Conservation (phyloP, 805 yeast genomes). For the Yamadazyma phyllophila region DNA sequence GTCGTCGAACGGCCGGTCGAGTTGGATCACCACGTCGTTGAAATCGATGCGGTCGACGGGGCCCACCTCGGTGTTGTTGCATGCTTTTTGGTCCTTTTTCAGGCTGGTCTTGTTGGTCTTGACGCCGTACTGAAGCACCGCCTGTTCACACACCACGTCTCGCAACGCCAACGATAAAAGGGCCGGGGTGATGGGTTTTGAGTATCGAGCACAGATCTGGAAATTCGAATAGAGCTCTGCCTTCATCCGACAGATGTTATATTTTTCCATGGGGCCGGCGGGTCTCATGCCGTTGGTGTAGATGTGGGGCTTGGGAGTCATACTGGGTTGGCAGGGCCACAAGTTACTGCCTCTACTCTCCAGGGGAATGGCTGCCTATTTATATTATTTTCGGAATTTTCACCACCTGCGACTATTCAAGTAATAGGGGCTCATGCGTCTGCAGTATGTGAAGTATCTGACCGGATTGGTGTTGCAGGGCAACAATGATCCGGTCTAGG, state of each 20-base stretch:
- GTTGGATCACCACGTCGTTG: slow-evolving; percentile 20
- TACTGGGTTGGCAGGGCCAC: background rate
- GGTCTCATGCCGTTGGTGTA: background rate
- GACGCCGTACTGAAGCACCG: slow-evolving; percentile 1
- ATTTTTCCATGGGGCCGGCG: slow-evolving; percentile 3
- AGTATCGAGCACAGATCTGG: slow-evolving; percentile 22
- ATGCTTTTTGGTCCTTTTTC: slow-evolving; percentile 2
- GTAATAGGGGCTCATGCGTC: no score
- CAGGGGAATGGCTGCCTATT: no score
- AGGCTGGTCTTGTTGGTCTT: background rate
- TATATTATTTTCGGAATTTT: no score
- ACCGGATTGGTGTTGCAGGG: background rate
- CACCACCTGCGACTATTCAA: no score
- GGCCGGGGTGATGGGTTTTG: slow-evolving; percentile 10
- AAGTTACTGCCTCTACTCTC: no score
- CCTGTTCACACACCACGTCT: slow-evolving; percentile 11
- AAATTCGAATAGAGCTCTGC: slow-evolving; percentile 20
- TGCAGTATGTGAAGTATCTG: no score
- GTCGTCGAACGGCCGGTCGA: slow-evolving; percentile 15
- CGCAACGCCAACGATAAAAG: slow-evolving; percentile 20
- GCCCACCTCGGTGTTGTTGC: slow-evolving; percentile 14
- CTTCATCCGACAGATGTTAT: slow-evolving; percentile 6
- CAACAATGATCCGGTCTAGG: background rate
- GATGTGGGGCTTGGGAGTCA: background rate
- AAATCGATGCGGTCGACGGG: slow-evolving; percentile 18